These are phyloP conservation scores for Trypanosoma grayi DNA, from an alignment of 208 protist species.

Conservation along the genomic window DNA sequence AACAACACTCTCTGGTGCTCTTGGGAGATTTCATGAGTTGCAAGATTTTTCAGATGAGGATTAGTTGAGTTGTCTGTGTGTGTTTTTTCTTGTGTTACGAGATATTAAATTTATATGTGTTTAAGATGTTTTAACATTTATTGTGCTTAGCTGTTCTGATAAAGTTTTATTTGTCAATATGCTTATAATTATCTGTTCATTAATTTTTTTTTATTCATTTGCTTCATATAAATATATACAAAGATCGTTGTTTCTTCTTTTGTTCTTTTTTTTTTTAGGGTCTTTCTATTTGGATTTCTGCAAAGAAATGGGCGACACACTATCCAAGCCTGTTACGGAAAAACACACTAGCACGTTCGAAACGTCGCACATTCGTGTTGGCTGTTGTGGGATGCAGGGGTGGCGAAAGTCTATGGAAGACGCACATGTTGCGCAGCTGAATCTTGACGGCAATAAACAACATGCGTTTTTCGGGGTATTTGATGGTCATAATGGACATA, in stretches of 20 bases:
- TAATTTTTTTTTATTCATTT: conserved; percentile 11
- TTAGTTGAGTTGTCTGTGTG: conserved; percentile 3
- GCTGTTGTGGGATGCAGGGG: conserved; percentile 91
- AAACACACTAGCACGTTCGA: conserved; percentile 90
- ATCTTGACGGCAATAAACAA: conserved; percentile 68
- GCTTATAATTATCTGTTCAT: too few species aligned
- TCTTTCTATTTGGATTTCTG: too few species aligned
- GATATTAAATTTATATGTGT: conserved; percentile 10
- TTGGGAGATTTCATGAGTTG: conserved; percentile 25
- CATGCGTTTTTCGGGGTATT: conserved; percentile 89
- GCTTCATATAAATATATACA: conserved; percentile 9
- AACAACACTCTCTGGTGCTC: conserved; percentile 16
- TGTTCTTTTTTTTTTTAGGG: conserved; percentile 15
- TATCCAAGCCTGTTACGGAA: conserved; percentile 87
- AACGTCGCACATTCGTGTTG: conserved; percentile 78
- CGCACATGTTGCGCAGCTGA: conserved; percentile 80
- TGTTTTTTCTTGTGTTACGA: conserved; percentile 4
- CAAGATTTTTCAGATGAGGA: conserved; percentile 34
- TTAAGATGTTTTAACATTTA: too few species aligned
- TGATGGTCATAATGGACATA: conserved; percentile 86
- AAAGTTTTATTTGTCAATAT: too few species aligned
- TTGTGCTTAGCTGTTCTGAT: too few species aligned
- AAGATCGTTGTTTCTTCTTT: neutral
- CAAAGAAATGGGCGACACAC: conserved; percentile 77
- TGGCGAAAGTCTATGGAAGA: conserved; percentile 93